Conservation (phyloP, 768 basidiomycete species). For the Agaricus bisporus region DNA sequence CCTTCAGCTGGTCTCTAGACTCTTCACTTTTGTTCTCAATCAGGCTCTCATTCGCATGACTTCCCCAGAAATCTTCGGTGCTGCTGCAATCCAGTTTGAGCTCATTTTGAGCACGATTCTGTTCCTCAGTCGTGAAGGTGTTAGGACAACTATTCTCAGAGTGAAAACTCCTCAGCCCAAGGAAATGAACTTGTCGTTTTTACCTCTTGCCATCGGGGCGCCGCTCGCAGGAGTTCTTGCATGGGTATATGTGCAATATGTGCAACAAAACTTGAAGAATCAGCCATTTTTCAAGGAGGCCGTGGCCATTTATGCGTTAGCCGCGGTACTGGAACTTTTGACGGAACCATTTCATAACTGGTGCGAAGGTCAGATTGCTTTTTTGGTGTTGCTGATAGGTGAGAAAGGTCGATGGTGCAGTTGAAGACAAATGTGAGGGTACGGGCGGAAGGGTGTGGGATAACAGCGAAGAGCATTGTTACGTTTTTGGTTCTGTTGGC, state of each 20-base stretch:
- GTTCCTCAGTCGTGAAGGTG: slow-evolving; percentile 90
- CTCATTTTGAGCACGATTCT: slow-evolving; percentile 84
- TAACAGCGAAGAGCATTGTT: slow-evolving; percentile 63
- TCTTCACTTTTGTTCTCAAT: slow-evolving; percentile 86
- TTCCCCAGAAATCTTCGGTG: slow-evolving; percentile 82
- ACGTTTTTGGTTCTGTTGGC: slow-evolving; percentile 62
- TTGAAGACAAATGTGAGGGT: slow-evolving; percentile 68
- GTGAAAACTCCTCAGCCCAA: slow-evolving; percentile 17
- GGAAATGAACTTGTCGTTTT: slow-evolving; percentile 42
- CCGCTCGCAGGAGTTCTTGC: slow-evolving; percentile 53
- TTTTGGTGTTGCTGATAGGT: not conserved
- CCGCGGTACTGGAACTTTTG: slow-evolving; percentile 72
- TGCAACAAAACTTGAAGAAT: slow-evolving; percentile 44
- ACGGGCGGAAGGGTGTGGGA: slow-evolving; percentile 79
- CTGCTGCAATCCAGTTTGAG: slow-evolving; percentile 92
- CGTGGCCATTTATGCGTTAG: slow-evolving; percentile 62
- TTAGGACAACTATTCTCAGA: slow-evolving; percentile 82
- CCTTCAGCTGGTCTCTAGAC: slow-evolving; percentile 78
- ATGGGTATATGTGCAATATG: slow-evolving; percentile 45
- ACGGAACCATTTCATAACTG: slow-evolving; percentile 80
- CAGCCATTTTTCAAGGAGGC: slow-evolving; percentile 65
- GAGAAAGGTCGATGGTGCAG: slow-evolving; percentile 55
- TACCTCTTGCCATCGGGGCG: slow-evolving; percentile 67
- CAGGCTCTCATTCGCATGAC: slow-evolving; percentile 81
- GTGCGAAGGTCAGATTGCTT: slow-evolving; percentile 30